A percentile compares a stretch with the other conserved stretches of the same genome.
phyloP scores from a whole-genome alignment of 2,329 filamentous ascomycete species.

The Apiospora hydei region DNA sequence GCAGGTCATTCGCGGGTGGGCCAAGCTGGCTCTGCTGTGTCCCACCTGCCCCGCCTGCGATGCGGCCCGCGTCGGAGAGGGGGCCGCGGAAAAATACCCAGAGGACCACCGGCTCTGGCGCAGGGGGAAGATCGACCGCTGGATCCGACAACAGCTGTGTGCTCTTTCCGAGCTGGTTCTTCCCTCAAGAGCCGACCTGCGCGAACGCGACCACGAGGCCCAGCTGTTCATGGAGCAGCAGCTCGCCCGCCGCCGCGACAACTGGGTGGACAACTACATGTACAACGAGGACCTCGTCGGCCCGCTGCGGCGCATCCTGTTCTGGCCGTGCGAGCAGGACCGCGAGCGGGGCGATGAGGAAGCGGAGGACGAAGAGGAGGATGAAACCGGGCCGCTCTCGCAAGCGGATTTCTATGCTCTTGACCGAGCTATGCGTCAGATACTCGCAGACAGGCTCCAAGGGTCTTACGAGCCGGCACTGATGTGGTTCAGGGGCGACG shows the following conservation, averaged over 20 bases:
- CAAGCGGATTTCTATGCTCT: not conserved
- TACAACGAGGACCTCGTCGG: not conserved
- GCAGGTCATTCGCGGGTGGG: not conserved
- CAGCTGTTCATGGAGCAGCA: too few relatives aligned
- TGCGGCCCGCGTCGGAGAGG: not conserved
- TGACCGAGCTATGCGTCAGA: too few relatives aligned
- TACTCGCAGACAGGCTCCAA: fast-evolving
- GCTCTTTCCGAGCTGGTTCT: not conserved
- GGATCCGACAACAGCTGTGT: not conserved
- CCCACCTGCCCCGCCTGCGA: not conserved
- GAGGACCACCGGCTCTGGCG: not conserved
- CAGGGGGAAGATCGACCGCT: not conserved
- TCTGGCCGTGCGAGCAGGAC: not conserved
- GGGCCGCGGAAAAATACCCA: not conserved
- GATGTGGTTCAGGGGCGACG: not conserved
- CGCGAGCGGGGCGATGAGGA: not conserved
- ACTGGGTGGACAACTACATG: not conserved
- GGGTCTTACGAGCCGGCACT: fast-evolving
- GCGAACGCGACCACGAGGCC: not conserved
- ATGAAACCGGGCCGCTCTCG: not conserved
- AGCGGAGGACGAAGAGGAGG: too few relatives aligned
- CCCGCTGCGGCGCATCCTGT: not conserved
- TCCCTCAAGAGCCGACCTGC: not conserved
- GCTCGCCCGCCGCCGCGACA: not conserved
- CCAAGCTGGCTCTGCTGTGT: not conserved